phyloP scores from a whole-genome alignment of 768 basidiomycete genomes.

The Kwoniella sp. region DNA sequence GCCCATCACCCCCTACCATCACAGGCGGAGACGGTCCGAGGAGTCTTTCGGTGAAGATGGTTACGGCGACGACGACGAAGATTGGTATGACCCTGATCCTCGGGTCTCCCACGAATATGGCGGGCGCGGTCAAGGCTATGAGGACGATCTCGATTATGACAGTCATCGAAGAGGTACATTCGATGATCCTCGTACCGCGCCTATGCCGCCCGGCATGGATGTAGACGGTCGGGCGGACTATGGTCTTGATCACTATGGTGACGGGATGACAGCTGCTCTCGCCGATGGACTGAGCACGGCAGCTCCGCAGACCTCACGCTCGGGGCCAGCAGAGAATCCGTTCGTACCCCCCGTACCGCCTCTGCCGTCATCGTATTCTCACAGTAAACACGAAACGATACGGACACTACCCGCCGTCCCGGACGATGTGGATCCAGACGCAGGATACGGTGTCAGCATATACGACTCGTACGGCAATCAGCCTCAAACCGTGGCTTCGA shows the following conservation, averaged over 20 bases:
- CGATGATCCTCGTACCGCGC: slow-evolving; percentile 9
- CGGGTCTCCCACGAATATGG: background rate
- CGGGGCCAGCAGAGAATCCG: slow-evolving; percentile 5
- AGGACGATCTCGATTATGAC: background rate
- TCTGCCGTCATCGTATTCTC: background rate
- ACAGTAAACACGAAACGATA: slow-evolving; percentile 12
- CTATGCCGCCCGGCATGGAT: background rate
- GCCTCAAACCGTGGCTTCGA: background rate
- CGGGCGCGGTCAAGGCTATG: background rate
- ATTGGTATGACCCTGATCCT: slow-evolving; percentile 15
- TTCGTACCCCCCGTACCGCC: slow-evolving; percentile 19
- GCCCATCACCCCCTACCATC: slow-evolving; percentile 17
- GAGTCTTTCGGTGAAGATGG: background rate
- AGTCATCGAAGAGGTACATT: slow-evolving; percentile 4
- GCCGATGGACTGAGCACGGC: slow-evolving; percentile 11
- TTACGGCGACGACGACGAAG: slow-evolving; percentile 5
- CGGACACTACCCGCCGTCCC: slow-evolving; percentile 10
- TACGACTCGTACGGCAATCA: slow-evolving; percentile 4
- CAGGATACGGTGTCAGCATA: background rate
- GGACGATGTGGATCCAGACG: slow-evolving; percentile 8
- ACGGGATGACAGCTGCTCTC: slow-evolving; percentile 14
- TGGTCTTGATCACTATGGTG: background rate
- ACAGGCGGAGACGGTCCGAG: background rate
- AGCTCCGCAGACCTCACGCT: background rate
- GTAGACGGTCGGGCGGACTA: slow-evolving; percentile 6